Conservation (phyloP, 805 yeast species). For the Peterozyma toletana region DNA sequence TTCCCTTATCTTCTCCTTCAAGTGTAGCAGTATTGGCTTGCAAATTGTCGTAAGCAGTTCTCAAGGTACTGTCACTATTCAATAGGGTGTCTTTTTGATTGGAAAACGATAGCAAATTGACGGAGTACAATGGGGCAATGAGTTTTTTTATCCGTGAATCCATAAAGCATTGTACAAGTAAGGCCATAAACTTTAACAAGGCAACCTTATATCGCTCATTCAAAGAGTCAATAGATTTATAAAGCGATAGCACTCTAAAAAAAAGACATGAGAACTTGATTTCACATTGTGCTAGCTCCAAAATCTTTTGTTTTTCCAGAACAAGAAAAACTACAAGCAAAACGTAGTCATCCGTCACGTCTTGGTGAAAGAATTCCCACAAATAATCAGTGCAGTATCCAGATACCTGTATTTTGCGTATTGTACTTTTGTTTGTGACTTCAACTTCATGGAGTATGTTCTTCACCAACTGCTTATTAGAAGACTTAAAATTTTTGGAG, state of each 20-base stretch:
- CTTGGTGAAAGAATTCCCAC: conserved; percentile 34
- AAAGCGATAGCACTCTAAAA: conserved; percentile 20
- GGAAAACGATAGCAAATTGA: conserved; percentile 25
- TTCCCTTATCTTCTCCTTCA: conserved; percentile 11
- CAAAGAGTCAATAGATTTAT: conserved; percentile 11
- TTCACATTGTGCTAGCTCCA: too few relatives aligned
- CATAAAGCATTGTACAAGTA: conserved; percentile 16
- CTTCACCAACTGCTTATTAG: too few relatives aligned
- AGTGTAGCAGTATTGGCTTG: conserved; percentile 13
- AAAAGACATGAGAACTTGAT: conserved; percentile 21
- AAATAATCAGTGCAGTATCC: conserved; percentile 22
- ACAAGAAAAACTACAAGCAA: conserved; percentile 22
- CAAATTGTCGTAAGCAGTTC: conserved; percentile 16
- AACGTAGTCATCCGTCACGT: conserved; percentile 32
- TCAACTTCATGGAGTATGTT: too few relatives aligned
- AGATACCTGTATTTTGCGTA: too few relatives aligned
- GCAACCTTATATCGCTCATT: conserved; percentile 2
- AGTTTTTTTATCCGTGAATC: conserved; percentile 13
- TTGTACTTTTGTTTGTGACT: too few relatives aligned
- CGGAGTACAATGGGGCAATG: conserved; percentile 24
- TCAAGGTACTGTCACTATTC: conserved; percentile 4
- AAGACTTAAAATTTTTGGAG: too few relatives aligned
- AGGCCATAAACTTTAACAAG: conserved; percentile 17
- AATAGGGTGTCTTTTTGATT: conserved; percentile 12
- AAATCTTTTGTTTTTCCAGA: conserved; percentile 9